Base-by-base conservation (phyloP, 495 filamentous ascomycete genomes). In the Penicillium taxi region DNA sequence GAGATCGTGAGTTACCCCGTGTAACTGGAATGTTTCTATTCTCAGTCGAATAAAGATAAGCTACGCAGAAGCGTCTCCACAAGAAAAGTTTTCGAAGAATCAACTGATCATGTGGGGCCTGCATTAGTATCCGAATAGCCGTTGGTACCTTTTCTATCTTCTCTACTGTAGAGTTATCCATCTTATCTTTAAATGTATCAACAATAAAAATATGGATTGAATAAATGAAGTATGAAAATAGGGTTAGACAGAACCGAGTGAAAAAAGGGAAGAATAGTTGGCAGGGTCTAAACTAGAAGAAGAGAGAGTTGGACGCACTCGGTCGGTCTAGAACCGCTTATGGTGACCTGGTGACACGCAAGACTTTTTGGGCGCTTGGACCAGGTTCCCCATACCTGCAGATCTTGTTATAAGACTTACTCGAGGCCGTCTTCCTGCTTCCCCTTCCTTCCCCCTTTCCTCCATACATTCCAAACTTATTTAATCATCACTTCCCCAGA, bases 21-120 rank as follows among this genome's bases (percentile, higher is more conserved):
- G 45, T 43, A 30, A 46, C 41, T 32, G 45, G 42, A 30, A 46
- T 38, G 45, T 39, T 48, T 42, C 39, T 44, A 42, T 47, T 47
- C 47, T 31, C 9, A 26, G 27, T 18, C 39, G 41, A 41, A 42
- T 39, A 24, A 43, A 48, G 50, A 53, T 56, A 56, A 56, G 53
- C 47, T 56, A 43, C 47, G 39, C 17, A 42, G 13, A 14, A n/a
- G n/a, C n/a, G 50, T 47, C 50, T 39, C 53, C 53, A 56, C 50
- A 44, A 53, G 47, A 53, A 53, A 51, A 42, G 14, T 27, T 49
- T 50, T 56, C 50, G 49, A 48, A 51, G 50, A 28, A 53, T 53
- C 50, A 53, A 48, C 47, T 53, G 53, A 56, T 54, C 53, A 45
- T n/a, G n/a, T n/a, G n/a, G n/a, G n/a, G n/a, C n/a, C n/a, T n/a